Evolutionary conservation across 2,329 filamentous ascomycete genomes (phyloP), one percentile per base, ranked within the genome.

Genomic region (Calonectria leucothoes): DNA sequence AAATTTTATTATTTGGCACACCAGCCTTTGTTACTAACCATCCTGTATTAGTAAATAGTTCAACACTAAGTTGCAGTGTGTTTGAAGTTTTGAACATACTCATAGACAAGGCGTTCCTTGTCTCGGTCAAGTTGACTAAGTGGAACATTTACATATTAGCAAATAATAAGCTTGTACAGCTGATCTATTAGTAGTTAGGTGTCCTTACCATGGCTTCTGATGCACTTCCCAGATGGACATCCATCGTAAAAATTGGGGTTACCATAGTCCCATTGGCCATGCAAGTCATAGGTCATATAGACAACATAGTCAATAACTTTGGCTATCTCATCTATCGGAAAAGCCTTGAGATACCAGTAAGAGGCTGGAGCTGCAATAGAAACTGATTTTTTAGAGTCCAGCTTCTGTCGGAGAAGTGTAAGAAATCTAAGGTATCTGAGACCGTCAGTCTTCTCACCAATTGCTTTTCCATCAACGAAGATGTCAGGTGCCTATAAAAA

Each of bases 71-170:
- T 10, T n/a, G 20, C 6, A 23, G 7, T 20, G 20, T n/a, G 15
- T 48, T 6, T 20, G 20, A 23, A 10, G 17, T 6, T 48, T 6
- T 20, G 20, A 23, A 10, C 42, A 23, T 48, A 48, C 42, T 66
- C 78, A 84, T 85, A 6, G 79, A 66, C 5, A 87, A 71, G 0
- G 84, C 64, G 12, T 72, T 76, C 0, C 72, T 67, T 0, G 83
- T 86, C 74, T 87, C 84, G 0, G 80, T 86, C 23, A 81, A 25
- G 71, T 86, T 86, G 68, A 86, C 77, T 48, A 23, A 5, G 23
- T 48, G 31, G 10, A 33, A 33, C 5, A 10, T 33, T 10, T 33
- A 33, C 10, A 6, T 5, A 33, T 33, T 33, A 33, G 31, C 31
- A 6, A 6, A 33, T 10, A 6, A 33, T 33, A 33, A 33, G 5